Base-by-base conservation (phyloP, 1,284 basidiomycete genomes). In the Fomitopsis pinicola region DNA sequence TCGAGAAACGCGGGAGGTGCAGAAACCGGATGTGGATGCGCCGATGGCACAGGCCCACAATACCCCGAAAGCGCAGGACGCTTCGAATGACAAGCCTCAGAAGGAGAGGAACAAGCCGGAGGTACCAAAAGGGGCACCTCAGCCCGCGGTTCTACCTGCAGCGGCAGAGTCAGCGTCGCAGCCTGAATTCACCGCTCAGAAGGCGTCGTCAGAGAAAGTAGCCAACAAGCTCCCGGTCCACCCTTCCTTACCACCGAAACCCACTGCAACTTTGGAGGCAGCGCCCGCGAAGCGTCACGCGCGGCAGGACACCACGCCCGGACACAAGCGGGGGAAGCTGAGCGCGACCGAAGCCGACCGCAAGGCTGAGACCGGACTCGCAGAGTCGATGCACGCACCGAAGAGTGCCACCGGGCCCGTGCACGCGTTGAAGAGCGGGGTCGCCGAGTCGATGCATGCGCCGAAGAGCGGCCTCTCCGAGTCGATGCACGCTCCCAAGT, bases 221-320 rank as follows among this genome's bases (percentile, higher is more conserved):
- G 28, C 33, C 19, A 10, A 58, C 1, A 62, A 61, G 42, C 56
- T 61, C 15, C 70, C 72, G 17, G 66, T 79, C 4, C 82, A 83
- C 61, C 79, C 81, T 1, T 82, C 82, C 12, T 70, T 85, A 52
- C 82, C 83, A 26, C 68, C 75, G 10, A 84, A 83, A 69, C 82
- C 82, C 17, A 68, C 72, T 8, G 50, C 55, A 46, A 54, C 46
- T 3, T 19, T 57, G 19, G 55, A 60, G 4, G 19, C 50, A 38
- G 26, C 44, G 14, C 26, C 61, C 58, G 14, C 69, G 66, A 58
- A 64, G 33, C 59, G 54, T 38, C 44, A 56, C 7, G 14, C 59
- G 12, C 59, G 44, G 15, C 28, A 26, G 40, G 33, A 17, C 19
- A 9, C 48, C n/a, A 36, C 10, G 8, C 36, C 52, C 9, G 52